Conservation (phyloP, 73 alveolate genomes). For the Tetrahymena borealis region DNA sequence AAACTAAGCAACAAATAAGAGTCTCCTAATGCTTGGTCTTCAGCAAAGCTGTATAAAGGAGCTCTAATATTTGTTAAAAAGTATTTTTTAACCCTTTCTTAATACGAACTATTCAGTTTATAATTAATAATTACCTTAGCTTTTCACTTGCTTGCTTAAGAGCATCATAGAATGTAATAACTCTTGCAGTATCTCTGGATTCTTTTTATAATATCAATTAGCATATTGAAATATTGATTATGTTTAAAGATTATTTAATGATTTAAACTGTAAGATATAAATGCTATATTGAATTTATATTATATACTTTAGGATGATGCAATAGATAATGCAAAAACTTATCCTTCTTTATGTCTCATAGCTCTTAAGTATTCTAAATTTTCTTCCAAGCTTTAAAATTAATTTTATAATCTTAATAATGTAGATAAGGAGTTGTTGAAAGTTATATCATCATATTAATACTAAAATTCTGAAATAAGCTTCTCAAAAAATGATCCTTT, state of each 20-base stretch:
- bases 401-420: background rate
- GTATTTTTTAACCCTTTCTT: background rate
- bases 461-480: too few relatives aligned
- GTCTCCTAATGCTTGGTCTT: background rate
- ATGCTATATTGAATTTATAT: background rate
- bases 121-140: background rate
- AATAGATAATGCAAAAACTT: background rate
- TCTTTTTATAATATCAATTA: background rate
- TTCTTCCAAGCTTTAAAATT: background rate
- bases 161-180: background rate
- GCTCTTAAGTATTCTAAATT: background rate
- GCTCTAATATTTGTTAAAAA: background rate
- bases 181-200: background rate
- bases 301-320: background rate
- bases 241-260: background rate
- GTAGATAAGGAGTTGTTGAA: background rate
- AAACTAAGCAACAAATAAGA: background rate
- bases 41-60: background rate
- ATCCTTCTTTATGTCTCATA: background rate
- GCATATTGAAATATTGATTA: background rate
- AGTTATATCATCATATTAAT: too few relatives aligned
- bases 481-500: too few relatives aligned
- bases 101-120: too few relatives aligned
- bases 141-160: background rate
- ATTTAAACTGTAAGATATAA: background rate